These are phyloP conservation scores for Aristolochia fimbriata DNA, from an alignment of 164 flowering plant genomes.

Conservation along the genomic window DNA sequence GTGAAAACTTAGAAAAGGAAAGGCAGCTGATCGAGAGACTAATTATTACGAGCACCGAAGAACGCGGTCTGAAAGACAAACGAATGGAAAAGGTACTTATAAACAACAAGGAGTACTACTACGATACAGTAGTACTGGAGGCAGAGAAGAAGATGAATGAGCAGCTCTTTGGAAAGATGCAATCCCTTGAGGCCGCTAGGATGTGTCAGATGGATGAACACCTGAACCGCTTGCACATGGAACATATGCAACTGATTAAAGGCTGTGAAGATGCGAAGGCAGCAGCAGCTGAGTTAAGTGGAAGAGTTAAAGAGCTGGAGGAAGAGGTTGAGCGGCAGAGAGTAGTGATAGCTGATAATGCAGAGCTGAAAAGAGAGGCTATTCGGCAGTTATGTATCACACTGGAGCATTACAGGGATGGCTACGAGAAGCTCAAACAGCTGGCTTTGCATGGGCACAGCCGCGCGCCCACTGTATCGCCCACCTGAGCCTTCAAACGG, in stretches of 20 bases:
- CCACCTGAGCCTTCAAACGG: neutral
- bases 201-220: conserved; percentile 36
- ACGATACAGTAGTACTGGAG: conserved; percentile 23
- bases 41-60: no score
- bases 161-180: conserved; percentile 24
- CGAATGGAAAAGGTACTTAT: conserved; percentile 22
- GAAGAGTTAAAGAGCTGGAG: conserved; percentile 25
- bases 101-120: conserved; percentile 27
- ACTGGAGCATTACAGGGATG: conserved; percentile 51
- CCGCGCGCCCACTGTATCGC: conserved; percentile 15
- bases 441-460: conserved; percentile 35
- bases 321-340: conserved; percentile 47
- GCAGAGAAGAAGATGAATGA: conserved; percentile 46
- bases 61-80: conserved; percentile 22
- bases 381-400: conserved; percentile 81
- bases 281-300: conserved; percentile 17
- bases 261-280: conserved; percentile 23
- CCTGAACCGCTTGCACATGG: conserved; percentile 29
- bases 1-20: conserved; percentile 19
- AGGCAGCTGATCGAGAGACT: conserved; percentile 14
- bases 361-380: conserved; percentile 76
- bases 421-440: conserved; percentile 40
- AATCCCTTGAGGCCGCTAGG: conserved; percentile 22
- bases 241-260: conserved; percentile 31
- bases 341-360: conserved; percentile 33